phyloP scores from a whole-genome alignment of 2,329 filamentous ascomycete species.

The Geosmithia putterillii region DNA sequence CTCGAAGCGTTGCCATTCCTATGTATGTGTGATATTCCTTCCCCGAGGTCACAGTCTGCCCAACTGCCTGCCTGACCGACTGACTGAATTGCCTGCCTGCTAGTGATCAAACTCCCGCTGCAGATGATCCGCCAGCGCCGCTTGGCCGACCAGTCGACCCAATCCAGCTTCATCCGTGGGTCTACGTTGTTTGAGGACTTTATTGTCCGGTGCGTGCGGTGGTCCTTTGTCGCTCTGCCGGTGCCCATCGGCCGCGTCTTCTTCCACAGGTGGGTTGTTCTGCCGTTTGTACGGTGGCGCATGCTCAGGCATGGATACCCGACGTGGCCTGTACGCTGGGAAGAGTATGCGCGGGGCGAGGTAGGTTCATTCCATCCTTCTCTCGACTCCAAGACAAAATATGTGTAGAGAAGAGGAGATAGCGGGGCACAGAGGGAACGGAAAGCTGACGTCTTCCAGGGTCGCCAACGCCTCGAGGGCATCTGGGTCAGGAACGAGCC shows the following conservation, averaged over 20 bases:
- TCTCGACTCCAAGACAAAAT: too few relatives aligned
- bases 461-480: slow-evolving; percentile 39
- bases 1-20: slow-evolving; percentile 58
- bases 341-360: slow-evolving; percentile 26
- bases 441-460: slow-evolving; percentile 5
- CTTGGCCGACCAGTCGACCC: slow-evolving; percentile 10
- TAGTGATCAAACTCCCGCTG: slow-evolving; percentile 16
- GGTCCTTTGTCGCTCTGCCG: slow-evolving; percentile 62
- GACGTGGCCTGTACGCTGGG: slow-evolving; percentile 50
- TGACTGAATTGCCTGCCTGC: too few relatives aligned
- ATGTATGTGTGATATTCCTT: too few relatives aligned
- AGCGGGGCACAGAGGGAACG: neutral
- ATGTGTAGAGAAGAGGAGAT: too few relatives aligned
- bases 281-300: slow-evolving; percentile 65
- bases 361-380: slow-evolving; percentile 8
- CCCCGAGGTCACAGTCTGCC: too few relatives aligned
- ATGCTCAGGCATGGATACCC: slow-evolving; percentile 61
- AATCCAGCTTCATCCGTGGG: slow-evolving; percentile 51
- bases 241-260: slow-evolving; percentile 60
- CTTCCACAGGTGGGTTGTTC: slow-evolving; percentile 59
- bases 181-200: slow-evolving; percentile 67
- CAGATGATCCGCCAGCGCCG: slow-evolving; percentile 18
- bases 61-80: too few relatives aligned
- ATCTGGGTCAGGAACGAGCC: slow-evolving; percentile 58
- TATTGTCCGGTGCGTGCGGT: slow-evolving; percentile 65